A percentile compares a stretch with the other conserved stretches of the same genome.
phyloP scores from a whole-genome alignment of 1,284 basidiomycete species.

The Malassezia obtusa region DNA sequence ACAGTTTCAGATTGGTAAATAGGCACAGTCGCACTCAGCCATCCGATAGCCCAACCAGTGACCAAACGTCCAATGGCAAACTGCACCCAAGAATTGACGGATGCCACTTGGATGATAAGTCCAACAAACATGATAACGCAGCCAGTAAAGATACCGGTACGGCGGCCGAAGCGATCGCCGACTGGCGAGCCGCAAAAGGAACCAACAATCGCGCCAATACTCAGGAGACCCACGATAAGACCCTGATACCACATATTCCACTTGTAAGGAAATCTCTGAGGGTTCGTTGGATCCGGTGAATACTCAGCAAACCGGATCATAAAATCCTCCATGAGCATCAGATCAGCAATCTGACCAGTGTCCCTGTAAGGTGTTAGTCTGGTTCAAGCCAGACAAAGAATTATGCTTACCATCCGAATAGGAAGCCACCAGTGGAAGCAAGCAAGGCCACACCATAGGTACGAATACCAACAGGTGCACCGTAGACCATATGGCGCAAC shows the following conservation, averaged over 20 bases:
- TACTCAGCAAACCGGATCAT: slow-evolving; percentile 55
- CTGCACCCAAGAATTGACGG: slow-evolving; percentile 45
- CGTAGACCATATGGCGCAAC: slow-evolving; percentile 5
- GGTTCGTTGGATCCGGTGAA: neutral
- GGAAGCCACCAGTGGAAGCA: slow-evolving; percentile 68
- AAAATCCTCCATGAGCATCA: slow-evolving; percentile 67
- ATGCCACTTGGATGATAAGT: slow-evolving; percentile 55
- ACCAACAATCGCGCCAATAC: slow-evolving; percentile 48
- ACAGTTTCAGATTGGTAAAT: slow-evolving; percentile 66
- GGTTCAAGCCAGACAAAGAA: neutral
- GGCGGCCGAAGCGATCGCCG: slow-evolving; percentile 62
- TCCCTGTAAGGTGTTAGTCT: slow-evolving; percentile 44
- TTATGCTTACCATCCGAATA: slow-evolving; percentile 54
- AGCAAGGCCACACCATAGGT: slow-evolving; percentile 61
- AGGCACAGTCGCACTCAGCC: slow-evolving; percentile 61
- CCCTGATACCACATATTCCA: slow-evolving; percentile 48
- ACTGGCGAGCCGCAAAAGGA: slow-evolving; percentile 38
- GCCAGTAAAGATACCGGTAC: slow-evolving; percentile 62
- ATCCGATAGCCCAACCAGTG: slow-evolving; percentile 51
- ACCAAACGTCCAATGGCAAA: slow-evolving; percentile 60
- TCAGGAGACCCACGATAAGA: slow-evolving; percentile 62
- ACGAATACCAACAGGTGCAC: slow-evolving; percentile 48
- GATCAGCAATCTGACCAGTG: slow-evolving; percentile 68
- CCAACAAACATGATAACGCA: slow-evolving; percentile 61
- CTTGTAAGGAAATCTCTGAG: slow-evolving; percentile 13